Percentiles rank a stretch among this genome's conserved stretches.
Evolutionary conservation across 2,329 filamentous ascomycete species (phyloP).

Genomic region (Alternaria sp.): DNA sequence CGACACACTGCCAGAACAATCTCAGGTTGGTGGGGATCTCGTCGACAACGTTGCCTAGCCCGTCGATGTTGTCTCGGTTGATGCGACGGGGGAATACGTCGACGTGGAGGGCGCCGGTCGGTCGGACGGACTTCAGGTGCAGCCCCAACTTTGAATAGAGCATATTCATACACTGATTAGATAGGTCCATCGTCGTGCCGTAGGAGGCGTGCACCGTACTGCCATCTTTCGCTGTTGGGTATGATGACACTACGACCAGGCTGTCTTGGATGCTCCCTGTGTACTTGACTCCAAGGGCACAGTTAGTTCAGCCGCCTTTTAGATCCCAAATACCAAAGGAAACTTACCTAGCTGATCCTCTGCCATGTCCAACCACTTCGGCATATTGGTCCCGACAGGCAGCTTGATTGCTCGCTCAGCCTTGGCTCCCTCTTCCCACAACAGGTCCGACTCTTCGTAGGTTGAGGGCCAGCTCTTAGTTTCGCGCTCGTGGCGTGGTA

Average conservation of each 20-base stretch:
- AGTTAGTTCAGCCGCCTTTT: not conserved
- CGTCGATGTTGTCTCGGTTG: too few relatives aligned
- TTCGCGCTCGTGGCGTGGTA: not conserved
- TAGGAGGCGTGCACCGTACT: not conserved
- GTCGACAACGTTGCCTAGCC: too few relatives aligned
- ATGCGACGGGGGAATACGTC: not conserved
- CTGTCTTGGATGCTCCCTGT: not conserved
- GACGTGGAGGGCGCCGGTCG: not conserved
- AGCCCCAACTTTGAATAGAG: not conserved
- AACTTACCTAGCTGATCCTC: not conserved
- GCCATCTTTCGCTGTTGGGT: not conserved
- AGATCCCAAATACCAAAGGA: not conserved
- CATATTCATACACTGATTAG: not conserved
- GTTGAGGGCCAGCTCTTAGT: not conserved
- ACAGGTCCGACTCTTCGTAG: not conserved
- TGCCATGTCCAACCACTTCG: not conserved
- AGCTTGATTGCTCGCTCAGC: not conserved
- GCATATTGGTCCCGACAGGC: not conserved
- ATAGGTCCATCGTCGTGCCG: not conserved
- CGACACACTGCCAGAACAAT: not conserved
- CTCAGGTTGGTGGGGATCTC: too few relatives aligned
- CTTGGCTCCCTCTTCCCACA: not conserved
- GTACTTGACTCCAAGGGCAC: not conserved
- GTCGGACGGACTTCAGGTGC: not conserved
- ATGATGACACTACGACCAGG: accelerated